Evolutionary conservation across 1,284 basidiomycete species (phyloP), one percentile per base, ranked within the genome.

Genomic region (Sanghuangporus weigelae): DNA sequence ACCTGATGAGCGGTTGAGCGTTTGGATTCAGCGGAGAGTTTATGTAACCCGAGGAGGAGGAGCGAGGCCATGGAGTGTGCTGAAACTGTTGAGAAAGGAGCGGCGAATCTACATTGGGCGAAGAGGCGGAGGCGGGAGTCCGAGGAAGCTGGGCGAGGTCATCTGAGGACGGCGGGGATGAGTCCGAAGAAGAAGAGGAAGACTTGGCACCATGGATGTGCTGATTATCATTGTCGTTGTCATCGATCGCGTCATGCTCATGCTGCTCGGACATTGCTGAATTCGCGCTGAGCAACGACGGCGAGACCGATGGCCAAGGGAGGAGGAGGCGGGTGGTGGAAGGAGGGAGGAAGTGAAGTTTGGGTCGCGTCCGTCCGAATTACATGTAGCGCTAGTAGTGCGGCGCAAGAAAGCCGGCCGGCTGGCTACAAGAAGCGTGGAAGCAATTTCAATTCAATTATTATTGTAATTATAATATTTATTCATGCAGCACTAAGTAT

Each of bases 21-120:
- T 80, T 77, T 36, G 81, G 81, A 65, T 82, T 82, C 48, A 83
- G 73, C 5, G 82, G 81, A 16, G 82, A 82, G 40, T 80, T 78
- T 40, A 78, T 72, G 65, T 80, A 79, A 60, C 66, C 71, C 26
- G 73, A 64, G 31, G 72, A 63, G 23, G 26, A 40, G 1, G 78
- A 75, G 64, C 73, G 77, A 35, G 74, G 66, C 40, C 73, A 67
- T 0, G 72, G 56, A 11, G 54, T 26, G n/a, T 66, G 46, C 31
- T 46, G 12, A 26, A 26, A 26, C 16, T 51, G 64, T 16, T 40
- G 10, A 39, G 65, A 19, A 31, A 63, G 65, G 38, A 66, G 55
- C 12, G 61, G 61, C 23, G 42, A 21, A 58, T 60, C 57, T 16
- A 57, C 36, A 46, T 49, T 50, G 16, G 63, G 54, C 7, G 62